Evolutionary conservation across 1,284 basidiomycete genomes (phyloP).

Genomic region (Omphalotus olearius): DNA sequence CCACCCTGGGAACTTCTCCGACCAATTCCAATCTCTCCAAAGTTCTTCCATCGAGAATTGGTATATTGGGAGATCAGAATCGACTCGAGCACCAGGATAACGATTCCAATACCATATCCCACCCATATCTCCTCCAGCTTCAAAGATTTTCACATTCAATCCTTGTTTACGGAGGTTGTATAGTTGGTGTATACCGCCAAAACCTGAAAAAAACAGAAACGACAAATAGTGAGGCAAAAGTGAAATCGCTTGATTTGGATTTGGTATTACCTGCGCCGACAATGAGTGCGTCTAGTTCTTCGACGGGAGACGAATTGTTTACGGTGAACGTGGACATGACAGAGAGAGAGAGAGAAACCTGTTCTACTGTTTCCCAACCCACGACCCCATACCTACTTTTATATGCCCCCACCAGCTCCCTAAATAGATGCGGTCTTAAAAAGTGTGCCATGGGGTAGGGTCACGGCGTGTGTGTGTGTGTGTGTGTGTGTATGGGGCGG

Average conservation of each 20-base stretch:
- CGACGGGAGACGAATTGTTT: background rate
- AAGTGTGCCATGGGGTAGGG: no score
- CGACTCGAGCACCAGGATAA: constrained; percentile 10
- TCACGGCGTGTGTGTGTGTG: no score
- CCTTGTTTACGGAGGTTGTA: constrained; percentile 6
- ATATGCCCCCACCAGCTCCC: no score
- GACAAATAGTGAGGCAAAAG: no score
- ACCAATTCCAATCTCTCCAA: constrained; percentile 10
- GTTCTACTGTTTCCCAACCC: no score
- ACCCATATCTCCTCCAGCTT: constrained; percentile 5
- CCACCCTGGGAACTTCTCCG: constrained; percentile 12
- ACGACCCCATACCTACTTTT: no score
- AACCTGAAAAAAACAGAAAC: background rate
- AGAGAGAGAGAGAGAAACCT: no score
- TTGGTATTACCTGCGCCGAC: constrained; percentile 19
- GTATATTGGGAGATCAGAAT: constrained; percentile 12
- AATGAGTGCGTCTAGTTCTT: constrained; percentile 20
- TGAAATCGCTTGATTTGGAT: no score
- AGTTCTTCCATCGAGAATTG: constrained; percentile 12
- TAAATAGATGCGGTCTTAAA: no score
- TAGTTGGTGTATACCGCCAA: constrained; percentile 9
- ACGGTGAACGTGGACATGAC: no score
- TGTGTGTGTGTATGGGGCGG: no score
- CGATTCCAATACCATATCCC: constrained; percentile 11
- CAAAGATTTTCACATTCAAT: constrained; percentile 8